phyloP scores from a whole-genome alignment of 495 filamentous ascomycete genomes.

The Daldinia vernicosa region DNA sequence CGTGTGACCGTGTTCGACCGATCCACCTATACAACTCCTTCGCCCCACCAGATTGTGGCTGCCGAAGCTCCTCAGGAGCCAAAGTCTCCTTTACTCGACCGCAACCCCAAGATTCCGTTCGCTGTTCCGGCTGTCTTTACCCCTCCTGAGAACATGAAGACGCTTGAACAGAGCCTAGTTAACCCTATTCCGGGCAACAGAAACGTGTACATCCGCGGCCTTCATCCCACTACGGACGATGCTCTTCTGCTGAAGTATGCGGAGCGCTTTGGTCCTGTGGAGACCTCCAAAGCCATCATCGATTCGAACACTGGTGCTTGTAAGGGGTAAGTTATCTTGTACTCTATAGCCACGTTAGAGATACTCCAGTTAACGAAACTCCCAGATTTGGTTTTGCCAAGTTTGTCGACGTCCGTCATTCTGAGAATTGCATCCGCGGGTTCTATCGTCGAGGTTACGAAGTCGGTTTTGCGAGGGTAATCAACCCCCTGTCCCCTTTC shows the following conservation, averaged over 20 bases:
- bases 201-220: constrained; percentile 97
- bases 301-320: constrained; percentile 88
- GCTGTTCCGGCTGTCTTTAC: constrained; percentile 89
- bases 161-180: constrained; percentile 88
- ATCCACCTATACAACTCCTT: constrained; percentile 69
- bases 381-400: constrained; percentile 94
- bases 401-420: constrained; percentile 85
- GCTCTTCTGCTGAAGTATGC: constrained; percentile 85
- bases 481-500: constrained; percentile 25
- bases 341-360: neutral
- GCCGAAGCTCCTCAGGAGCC: constrained; percentile 51
- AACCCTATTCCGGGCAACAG: constrained; percentile 85
- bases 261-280: constrained; percentile 85
- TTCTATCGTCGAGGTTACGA: constrained; percentile 95
- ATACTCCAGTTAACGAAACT: constrained; percentile 31
- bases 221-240: constrained; percentile 93
- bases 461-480: constrained; percentile 91
- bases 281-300: constrained; percentile 96
- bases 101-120: constrained; percentile 82
- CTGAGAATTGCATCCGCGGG: constrained; percentile 94
- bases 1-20: constrained; percentile 67
- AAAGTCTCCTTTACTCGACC: constrained; percentile 69
- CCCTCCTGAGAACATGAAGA: constrained; percentile 75
- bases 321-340: constrained; percentile 78
- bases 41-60: constrained; percentile 66